Evolutionary conservation across 805 yeast species (phyloP), one percentile per base, ranked within the genome.

Genomic region (Wickerhamomyces sydowiorum): DNA sequence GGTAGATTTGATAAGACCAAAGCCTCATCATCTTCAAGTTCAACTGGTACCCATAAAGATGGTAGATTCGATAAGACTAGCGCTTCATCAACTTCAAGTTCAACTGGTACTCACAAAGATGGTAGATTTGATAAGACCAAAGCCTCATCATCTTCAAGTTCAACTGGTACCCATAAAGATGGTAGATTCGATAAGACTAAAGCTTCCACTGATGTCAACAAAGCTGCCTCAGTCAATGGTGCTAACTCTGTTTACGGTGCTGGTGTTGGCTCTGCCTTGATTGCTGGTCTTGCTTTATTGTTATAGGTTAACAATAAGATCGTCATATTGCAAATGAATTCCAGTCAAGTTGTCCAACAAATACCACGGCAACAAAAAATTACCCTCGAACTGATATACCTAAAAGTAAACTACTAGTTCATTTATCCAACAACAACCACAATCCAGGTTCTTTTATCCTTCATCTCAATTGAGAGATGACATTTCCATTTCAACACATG

Each of bases 81-180:
- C 36, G 42, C 52, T 6, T 50, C 27, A 22, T 72, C 65, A 12
- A 48, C 61, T 19, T 47, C 69, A 10, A 52, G 53, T 49, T 18
- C 62, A 21, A 60, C 72, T 44, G 75, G 75, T 48, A 78, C 85
- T 42, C 83, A 78, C 67, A 71, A 61, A 47, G 67, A 67, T 50
- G 86, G 86, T 50, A 69, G 69, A 56, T 76, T 76, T 55, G 67
- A 76, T 69, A 71, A 69, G 54, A 68, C 73, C 42, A 43, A 41
- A 38, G 47, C 54, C 4, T 70, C 71, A 48, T 51, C 62, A 6
- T 49, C 60, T 19, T 47, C 71, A 7, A 52, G 56, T 46, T 18
- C 62, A 17, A 60, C 73, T 44, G 75, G 73, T 47, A 78, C 83
- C 41, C 83, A 78, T 67, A 72, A 60, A 48, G 67, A 67, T 51